These are phyloP conservation scores for Auriscalpium microsporum DNA, from an alignment of 768 basidiomycete genomes.

Conservation along the genomic window DNA sequence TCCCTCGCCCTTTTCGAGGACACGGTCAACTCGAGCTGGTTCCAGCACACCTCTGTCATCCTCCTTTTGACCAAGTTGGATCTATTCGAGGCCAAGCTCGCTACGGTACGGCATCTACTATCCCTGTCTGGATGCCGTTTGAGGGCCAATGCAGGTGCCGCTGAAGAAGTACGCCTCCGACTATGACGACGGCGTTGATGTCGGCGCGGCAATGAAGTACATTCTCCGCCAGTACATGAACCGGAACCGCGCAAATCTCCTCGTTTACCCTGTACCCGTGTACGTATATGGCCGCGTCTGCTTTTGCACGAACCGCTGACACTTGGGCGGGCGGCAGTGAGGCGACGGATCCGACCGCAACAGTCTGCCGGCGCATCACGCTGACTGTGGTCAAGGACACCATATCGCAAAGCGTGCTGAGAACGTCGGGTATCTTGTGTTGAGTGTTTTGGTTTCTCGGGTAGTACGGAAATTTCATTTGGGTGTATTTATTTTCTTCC, in stretches of 20 bases:
- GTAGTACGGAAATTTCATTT: no score
- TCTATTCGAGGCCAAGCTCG: constrained; percentile 42
- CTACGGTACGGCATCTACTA: constrained; percentile 20
- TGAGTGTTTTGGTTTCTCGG: no score
- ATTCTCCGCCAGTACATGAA: constrained; percentile 42
- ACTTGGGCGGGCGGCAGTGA: background rate
- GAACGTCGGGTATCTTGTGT: no score
- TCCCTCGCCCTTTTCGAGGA: constrained; percentile 42
- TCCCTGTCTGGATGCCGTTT: background rate
- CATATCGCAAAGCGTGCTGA: background rate
- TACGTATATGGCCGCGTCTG: background rate
- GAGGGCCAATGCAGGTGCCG: constrained; percentile 11
- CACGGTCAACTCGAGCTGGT: constrained; percentile 46
- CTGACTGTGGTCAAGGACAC: background rate
- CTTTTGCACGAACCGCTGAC: background rate
- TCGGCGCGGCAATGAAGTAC: constrained; percentile 37
- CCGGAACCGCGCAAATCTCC: constrained; percentile 33
- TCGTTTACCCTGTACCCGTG: constrained; percentile 29
- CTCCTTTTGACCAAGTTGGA: constrained; percentile 36
- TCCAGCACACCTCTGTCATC: constrained; percentile 31
- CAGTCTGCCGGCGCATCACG: background rate
- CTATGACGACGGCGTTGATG: constrained; percentile 35
- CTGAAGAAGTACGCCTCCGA: constrained; percentile 31
- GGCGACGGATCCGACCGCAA: background rate
- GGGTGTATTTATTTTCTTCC: no score